Conservation (phyloP, 371 early-diverging fungal genomes). For the Mortierella sp. region DNA sequence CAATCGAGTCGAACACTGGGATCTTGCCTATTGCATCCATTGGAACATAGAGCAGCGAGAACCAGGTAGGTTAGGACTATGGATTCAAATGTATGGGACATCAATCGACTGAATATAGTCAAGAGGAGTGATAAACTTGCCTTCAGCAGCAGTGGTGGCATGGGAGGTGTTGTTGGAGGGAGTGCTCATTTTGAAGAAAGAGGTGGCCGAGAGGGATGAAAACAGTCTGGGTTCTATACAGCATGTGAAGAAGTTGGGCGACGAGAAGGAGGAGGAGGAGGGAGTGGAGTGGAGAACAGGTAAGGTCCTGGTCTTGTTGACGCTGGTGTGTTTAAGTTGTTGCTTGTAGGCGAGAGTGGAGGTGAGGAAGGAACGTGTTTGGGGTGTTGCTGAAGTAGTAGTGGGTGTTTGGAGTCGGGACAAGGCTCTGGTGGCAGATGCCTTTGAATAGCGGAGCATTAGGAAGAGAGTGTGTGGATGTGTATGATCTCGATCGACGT, state of each 20-base stretch:
- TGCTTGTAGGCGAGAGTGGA: not conserved
- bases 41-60: not conserved
- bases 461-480: not conserved
- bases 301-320: slow-evolving; percentile 9
- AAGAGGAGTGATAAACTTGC: not conserved
- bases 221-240: slow-evolving; percentile 3
- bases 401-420: not conserved
- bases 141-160: not conserved
- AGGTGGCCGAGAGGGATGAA: slow-evolving; percentile 5
- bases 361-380: not conserved
- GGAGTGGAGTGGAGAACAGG: slow-evolving; percentile 1
- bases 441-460: slow-evolving; percentile 2
- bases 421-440: not conserved
- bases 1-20: slow-evolving; percentile 73
- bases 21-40: slow-evolving; percentile 55
- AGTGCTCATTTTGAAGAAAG: slow-evolving; percentile 12
- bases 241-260: not conserved
- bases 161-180: not conserved
- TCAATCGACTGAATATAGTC: not conserved
- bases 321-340: not conserved
- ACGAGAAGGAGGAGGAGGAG: not conserved
- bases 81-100: not conserved
- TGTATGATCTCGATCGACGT: slow-evolving; percentile 6
- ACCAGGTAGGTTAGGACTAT: not conserved
- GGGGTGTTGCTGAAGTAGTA: not conserved